A percentile compares a stretch with the other conserved stretches of the same genome.
These are phyloP conservation scores for Cryphonectria radicalis DNA, from an alignment of 2,329 filamentous ascomycete species.

Conservation along the genomic window DNA sequence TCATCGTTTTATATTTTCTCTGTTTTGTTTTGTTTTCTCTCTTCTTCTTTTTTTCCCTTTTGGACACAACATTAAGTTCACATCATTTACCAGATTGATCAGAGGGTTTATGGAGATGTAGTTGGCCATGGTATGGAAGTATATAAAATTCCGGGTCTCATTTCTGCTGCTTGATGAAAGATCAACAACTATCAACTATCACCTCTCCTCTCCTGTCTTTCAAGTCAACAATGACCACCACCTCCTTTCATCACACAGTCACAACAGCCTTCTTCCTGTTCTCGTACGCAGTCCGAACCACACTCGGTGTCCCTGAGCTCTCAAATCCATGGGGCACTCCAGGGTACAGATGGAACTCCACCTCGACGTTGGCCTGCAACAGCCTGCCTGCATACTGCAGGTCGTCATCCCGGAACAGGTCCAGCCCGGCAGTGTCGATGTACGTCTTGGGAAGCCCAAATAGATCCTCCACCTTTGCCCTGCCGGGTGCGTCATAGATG, in stretches of 20 bases:
- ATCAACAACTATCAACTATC: too few relatives aligned
- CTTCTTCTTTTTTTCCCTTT: not conserved
- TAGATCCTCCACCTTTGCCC: slow-evolving; percentile 32
- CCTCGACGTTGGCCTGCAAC: slow-evolving; percentile 38
- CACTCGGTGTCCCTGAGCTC: slow-evolving; percentile 18
- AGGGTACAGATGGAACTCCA: slow-evolving; percentile 47
- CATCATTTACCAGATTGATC: too few relatives aligned
- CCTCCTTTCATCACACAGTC: slow-evolving; percentile 6
- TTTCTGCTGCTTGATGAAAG: not conserved
- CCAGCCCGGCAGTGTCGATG: slow-evolving; percentile 44
- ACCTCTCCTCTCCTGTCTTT: not conserved
- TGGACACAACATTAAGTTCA: too few relatives aligned
- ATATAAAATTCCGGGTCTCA: not conserved
- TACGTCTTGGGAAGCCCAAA: slow-evolving; percentile 42
- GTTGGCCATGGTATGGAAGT: not conserved
- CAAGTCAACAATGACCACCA: not conserved
- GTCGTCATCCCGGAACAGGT: slow-evolving; percentile 45
- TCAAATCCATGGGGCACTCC: slow-evolving; percentile 47
- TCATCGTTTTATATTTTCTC: slow-evolving; percentile 3
- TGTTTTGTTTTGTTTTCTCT: not conserved
- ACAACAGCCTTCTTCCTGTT: slow-evolving; percentile 31
- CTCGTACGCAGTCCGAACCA: slow-evolving; percentile 34
- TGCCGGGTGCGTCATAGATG: slow-evolving; percentile 33
- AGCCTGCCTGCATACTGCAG: slow-evolving; percentile 40
- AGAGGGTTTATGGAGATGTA: too few relatives aligned